These are phyloP conservation scores for Hyphopichia buzzinii DNA, from an alignment of 1,139 yeast species.

Conservation along the genomic window DNA sequence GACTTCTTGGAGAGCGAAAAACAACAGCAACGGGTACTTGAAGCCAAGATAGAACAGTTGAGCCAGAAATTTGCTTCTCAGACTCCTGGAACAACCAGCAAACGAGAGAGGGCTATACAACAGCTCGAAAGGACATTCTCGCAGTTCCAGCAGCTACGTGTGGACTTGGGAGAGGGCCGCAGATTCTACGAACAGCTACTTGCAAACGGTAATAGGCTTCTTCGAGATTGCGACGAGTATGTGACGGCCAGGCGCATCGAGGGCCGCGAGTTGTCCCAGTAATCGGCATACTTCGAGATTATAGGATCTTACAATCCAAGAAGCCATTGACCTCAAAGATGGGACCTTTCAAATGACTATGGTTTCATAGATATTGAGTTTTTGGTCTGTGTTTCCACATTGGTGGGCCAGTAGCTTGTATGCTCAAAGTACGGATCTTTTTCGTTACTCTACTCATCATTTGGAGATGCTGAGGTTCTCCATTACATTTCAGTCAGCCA, in stretches of 20 bases:
- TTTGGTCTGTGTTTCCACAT: too few species aligned
- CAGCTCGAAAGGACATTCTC: constrained; percentile 52
- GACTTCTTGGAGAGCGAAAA: constrained; percentile 36
- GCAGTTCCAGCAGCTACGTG: constrained; percentile 53
- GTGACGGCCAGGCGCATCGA: constrained; percentile 53
- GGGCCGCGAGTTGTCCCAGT: constrained; percentile 51
- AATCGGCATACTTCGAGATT: too few species aligned
- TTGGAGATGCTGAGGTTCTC: too few species aligned
- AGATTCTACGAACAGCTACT: constrained; percentile 67
- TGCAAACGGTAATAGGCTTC: constrained; percentile 45
- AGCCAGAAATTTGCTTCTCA: constrained; percentile 43
- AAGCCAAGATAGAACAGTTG: constrained; percentile 40
- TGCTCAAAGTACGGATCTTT: too few species aligned
- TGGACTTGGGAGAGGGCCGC: constrained; percentile 66
- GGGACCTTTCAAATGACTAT: too few species aligned
- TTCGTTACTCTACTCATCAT: too few species aligned
- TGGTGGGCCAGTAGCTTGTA: too few species aligned
- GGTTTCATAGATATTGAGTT: too few species aligned
- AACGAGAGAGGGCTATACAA: constrained; percentile 52
- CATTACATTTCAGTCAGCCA: too few species aligned
- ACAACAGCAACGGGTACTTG: constrained; percentile 40
- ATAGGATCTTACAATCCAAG: too few species aligned
- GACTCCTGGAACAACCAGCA: too few species aligned
- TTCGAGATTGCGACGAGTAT: constrained; percentile 52
- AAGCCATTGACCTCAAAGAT: too few species aligned